Base-by-base conservation (phyloP, 1,284 basidiomycete species). In the Ganoderma boninense region DNA sequence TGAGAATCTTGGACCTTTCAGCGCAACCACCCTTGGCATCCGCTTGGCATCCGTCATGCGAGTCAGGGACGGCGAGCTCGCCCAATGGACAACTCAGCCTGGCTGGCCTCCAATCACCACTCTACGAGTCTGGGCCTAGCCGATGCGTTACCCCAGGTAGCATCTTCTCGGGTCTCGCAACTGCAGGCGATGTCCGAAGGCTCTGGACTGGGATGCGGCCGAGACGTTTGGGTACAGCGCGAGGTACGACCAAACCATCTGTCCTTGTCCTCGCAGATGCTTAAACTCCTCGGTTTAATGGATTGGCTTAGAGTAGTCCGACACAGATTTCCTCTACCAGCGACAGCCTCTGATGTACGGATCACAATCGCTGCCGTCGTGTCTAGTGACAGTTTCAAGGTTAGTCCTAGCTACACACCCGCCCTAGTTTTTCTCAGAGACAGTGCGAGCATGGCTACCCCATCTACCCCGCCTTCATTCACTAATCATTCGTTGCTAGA, bases 381-480 rank as follows among this genome's bases (percentile, higher is more conserved):
- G 79, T 96, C 96, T 74, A 95, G 95, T 0, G 95, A 96, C 76
- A n/a, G 86, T 96, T n/a, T 95, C 94, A 82, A 89, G 89, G 93
- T 91, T 67, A 64, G 82, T 64, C 18, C 10, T n/a, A 40, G 20
- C 49, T 14, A n/a, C n/a, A 14, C 54, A 10, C 10, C 46, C 54
- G 3, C 40, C 35, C 4, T 42, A 56, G 7, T 26, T 2, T 23
- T 16, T 7, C 46, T n/a, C n/a, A n/a, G n/a, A n/a, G n/a, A n/a
- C 26, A 16, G 42, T 35, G 38, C 35, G 18, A 20, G 4, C 35
- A n/a, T 73, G 91, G 90, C 75, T 92, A 92, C 77, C 80, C 89
- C 1, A 79, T 83, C 1, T 75, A 77, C 35, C 77, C 79, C 1
- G 73, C 71, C 0, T 49, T 69, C 18, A 4, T 66, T 4, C 23